Evolutionary conservation across 192 early-diverging fungal genomes (phyloP).

Genomic region (Piromyces sp.): DNA sequence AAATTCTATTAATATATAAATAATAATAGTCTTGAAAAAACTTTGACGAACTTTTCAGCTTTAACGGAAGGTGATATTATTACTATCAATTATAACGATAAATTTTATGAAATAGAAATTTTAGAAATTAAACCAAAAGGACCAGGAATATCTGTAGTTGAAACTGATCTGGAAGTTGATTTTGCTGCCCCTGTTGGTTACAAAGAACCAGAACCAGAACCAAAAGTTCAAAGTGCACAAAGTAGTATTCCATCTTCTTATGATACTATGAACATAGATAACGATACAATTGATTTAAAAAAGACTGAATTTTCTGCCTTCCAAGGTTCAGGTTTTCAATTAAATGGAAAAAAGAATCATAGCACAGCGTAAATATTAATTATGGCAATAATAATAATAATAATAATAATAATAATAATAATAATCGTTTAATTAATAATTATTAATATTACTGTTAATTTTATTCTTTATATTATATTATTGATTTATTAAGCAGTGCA

Average conservation of each 20-base stretch:
- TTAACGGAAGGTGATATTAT: conserved; percentile 84
- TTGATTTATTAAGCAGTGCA: conserved; percentile 3
- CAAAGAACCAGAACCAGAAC: conserved; percentile 51
- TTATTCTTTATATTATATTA: too few species aligned
- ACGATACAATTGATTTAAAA: conserved; percentile 19
- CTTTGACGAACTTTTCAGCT: conserved; percentile 75
- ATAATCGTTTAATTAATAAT: too few species aligned
- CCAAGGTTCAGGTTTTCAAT: conserved; percentile 19
- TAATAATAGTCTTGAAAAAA: conserved; percentile 75
- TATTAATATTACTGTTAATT: too few species aligned
- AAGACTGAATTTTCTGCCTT: conserved; percentile 18
- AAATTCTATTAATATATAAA: too few species aligned
- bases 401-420: background rate
- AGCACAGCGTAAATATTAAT: background rate
- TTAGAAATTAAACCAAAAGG: conserved; percentile 65
- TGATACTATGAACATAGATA: conserved; percentile 14
- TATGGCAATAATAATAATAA: background rate
- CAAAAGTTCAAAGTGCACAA: conserved; percentile 2
- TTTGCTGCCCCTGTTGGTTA: conserved; percentile 95
- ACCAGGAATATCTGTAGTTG: conserved; percentile 76
- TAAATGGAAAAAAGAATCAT: conserved; percentile 21
- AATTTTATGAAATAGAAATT: conserved; percentile 72
- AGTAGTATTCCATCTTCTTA: conserved; percentile 3
- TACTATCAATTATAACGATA: conserved; percentile 78
- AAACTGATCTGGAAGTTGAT: conserved; percentile 94